Conservation (phyloP, 1,284 basidiomycete genomes). For the Ustilago sp. region DNA sequence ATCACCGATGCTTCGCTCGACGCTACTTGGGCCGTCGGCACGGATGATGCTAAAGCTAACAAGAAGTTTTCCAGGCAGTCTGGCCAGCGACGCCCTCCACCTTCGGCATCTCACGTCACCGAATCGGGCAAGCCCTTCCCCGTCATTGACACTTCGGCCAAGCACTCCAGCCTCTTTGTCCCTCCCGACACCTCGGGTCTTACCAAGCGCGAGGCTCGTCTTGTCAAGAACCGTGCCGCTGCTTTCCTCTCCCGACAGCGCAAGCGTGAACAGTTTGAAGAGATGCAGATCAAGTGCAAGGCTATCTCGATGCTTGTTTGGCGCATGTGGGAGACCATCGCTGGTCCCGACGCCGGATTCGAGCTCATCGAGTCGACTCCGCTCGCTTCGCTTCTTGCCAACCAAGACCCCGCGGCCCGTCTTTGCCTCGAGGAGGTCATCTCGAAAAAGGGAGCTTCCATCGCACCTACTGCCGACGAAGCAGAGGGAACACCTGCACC, state of each 20-base stretch:
- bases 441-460: conserved; percentile 54
- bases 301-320: conserved; percentile 64
- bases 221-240: conserved; percentile 90
- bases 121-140: conserved; percentile 68
- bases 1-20: conserved; percentile 22
- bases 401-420: conserved; percentile 49
- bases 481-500: conserved; percentile 34
- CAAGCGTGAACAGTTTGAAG: conserved; percentile 90
- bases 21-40: conserved; percentile 11
- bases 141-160: conserved; percentile 68
- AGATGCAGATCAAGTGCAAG: conserved; percentile 81
- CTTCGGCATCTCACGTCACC: conserved; percentile 65
- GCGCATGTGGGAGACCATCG: conserved; percentile 61
- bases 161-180: conserved; percentile 74
- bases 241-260: conserved; percentile 89
- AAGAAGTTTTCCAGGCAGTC: conserved; percentile 26
- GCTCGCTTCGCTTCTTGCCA: conserved; percentile 41
- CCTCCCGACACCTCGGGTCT: conserved; percentile 88
- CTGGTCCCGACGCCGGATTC: conserved; percentile 41
- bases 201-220: conserved; percentile 86
- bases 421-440: conserved; percentile 57
- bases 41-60: conserved; percentile 13
- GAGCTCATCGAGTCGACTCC: conserved; percentile 37
- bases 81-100: conserved; percentile 58
- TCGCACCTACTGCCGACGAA: conserved; percentile 59